Evolutionary conservation across 2,329 filamentous ascomycete genomes (phyloP).

Genomic region (Scedosporium minutisporum): DNA sequence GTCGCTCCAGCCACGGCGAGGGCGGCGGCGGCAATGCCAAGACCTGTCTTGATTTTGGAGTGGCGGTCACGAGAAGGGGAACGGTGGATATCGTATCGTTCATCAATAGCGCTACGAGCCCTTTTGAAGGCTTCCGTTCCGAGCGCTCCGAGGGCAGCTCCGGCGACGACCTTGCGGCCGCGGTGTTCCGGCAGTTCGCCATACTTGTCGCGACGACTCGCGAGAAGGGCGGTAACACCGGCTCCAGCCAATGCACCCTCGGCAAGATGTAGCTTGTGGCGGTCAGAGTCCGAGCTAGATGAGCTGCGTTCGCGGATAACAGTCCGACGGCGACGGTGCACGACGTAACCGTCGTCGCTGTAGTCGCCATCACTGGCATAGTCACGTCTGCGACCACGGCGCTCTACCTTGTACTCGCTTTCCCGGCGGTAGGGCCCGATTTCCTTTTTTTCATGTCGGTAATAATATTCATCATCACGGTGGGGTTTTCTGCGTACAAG

Average conservation of each 20-base stretch:
- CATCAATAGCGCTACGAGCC: slow-evolving; percentile 52
- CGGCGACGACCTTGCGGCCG: slow-evolving; percentile 49
- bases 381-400: slow-evolving; percentile 24
- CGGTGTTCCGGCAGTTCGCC: slow-evolving; percentile 41
- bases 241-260: slow-evolving; percentile 57
- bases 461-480: slow-evolving; percentile 40
- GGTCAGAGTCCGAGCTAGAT: slow-evolving; percentile 17
- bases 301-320: slow-evolving; percentile 39
- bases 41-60: slow-evolving; percentile 47
- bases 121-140: slow-evolving; percentile 52
- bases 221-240: slow-evolving; percentile 48
- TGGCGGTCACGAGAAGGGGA: slow-evolving; percentile 28
- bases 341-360: slow-evolving; percentile 37
- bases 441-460: slow-evolving; percentile 36
- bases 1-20: slow-evolving; percentile 55
- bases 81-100: slow-evolving; percentile 32
- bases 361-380: slow-evolving; percentile 23
- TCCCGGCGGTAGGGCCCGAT: slow-evolving; percentile 27
- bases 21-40: slow-evolving; percentile 54
- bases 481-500: slow-evolving; percentile 22
- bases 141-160: slow-evolving; percentile 52
- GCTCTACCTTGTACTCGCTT: slow-evolving; percentile 20
- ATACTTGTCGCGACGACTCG: slow-evolving; percentile 41
- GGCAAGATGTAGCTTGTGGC: slow-evolving; percentile 50
- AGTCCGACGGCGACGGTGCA: slow-evolving; percentile 35